phyloP scores from a whole-genome alignment of 352 stramenopile species.

The Pythium aphanidermatum region DNA sequence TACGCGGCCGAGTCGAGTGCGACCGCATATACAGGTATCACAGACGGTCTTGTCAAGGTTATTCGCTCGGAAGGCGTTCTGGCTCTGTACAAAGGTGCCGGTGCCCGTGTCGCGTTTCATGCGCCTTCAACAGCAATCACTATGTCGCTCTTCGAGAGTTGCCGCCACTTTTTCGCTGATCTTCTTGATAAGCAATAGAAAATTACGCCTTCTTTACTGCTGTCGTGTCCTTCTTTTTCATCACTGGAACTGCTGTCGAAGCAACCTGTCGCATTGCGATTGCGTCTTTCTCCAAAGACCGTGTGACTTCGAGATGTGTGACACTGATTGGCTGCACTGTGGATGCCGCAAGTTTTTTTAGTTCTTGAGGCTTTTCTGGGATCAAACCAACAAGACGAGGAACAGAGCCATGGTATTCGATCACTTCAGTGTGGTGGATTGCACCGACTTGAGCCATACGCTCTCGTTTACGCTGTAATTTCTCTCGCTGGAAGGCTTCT shows the following conservation, averaged over 20 bases:
- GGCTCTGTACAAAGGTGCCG: constrained; percentile 93
- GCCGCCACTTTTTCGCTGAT: constrained; percentile 45
- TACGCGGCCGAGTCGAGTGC: constrained; percentile 29
- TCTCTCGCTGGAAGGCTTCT: constrained; percentile 44
- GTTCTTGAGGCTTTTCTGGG: constrained; percentile 10
- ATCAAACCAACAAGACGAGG: constrained; percentile 53
- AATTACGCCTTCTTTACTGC: too few species aligned
- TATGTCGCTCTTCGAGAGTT: constrained; percentile 96
- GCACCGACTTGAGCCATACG: constrained; percentile 45
- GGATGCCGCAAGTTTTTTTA: constrained; percentile 3
- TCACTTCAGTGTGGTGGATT: constrained; percentile 56
- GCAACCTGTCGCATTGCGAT: constrained; percentile 7
- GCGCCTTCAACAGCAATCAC: constrained; percentile 95
- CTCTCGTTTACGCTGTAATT: constrained; percentile 37
- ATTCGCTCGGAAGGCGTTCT: constrained; percentile 76
- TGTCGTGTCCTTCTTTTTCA: constrained; percentile 9
- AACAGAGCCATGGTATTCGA: constrained; percentile 42
- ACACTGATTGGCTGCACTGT: constrained; percentile 4
- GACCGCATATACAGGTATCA: constrained; percentile 50
- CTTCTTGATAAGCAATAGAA: too few species aligned
- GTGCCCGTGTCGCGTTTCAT: constrained; percentile 93
- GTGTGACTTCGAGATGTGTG: constrained; percentile 4
- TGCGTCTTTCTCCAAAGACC: constrained; percentile 12
- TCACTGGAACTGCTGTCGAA: constrained; percentile 1
- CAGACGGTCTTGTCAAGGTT: constrained; percentile 87